These are phyloP conservation scores for Cichorium intybus DNA, from an alignment of 140 eudicot genomes.

Conservation along the genomic window DNA sequence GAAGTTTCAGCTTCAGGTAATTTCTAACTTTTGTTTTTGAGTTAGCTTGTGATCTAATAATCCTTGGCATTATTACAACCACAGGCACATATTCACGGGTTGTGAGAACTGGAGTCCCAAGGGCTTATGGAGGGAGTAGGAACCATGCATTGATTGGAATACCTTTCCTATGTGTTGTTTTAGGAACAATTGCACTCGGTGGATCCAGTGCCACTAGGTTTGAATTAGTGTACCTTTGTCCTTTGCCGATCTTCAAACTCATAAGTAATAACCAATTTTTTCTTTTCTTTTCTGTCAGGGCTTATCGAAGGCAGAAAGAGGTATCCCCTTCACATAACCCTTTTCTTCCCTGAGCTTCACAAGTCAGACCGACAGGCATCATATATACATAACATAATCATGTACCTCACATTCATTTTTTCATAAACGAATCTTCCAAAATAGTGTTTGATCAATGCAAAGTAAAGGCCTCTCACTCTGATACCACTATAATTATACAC, in stretches of 20 bases:
- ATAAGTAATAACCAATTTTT: not conserved
- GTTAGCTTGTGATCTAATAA: not conserved
- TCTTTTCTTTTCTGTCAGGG: slow-evolving; percentile 40
- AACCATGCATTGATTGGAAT: slow-evolving; percentile 50
- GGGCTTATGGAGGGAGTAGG: slow-evolving; percentile 53
- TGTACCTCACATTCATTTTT: slow-evolving; percentile 5
- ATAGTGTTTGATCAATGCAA: not conserved
- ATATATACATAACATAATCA: not conserved
- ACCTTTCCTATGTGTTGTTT: slow-evolving; percentile 66
- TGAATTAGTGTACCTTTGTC: not conserved
- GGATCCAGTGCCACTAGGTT: slow-evolving; percentile 83
- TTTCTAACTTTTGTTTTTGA: not conserved
- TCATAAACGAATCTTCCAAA: not conserved
- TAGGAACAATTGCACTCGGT: slow-evolving; percentile 77
- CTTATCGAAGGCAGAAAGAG: slow-evolving; percentile 63
- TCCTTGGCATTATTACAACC: not conserved
- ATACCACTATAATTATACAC: too few relatives aligned
- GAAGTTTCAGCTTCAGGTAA: slow-evolving; percentile 31
- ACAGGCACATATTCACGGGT: slow-evolving; percentile 48
- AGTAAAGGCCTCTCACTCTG: not conserved
- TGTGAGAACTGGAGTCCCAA: slow-evolving; percentile 67
- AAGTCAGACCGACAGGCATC: not conserved
- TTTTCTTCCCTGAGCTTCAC: slow-evolving; percentile 60
- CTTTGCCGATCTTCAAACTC: not conserved
- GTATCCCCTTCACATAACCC: slow-evolving; percentile 75